Percentiles rank a stretch among this genome's conserved stretches.
These are phyloP conservation scores for Globisporangium spinosum DNA, from an alignment of 352 stramenopile genomes.

Conservation along the genomic window DNA sequence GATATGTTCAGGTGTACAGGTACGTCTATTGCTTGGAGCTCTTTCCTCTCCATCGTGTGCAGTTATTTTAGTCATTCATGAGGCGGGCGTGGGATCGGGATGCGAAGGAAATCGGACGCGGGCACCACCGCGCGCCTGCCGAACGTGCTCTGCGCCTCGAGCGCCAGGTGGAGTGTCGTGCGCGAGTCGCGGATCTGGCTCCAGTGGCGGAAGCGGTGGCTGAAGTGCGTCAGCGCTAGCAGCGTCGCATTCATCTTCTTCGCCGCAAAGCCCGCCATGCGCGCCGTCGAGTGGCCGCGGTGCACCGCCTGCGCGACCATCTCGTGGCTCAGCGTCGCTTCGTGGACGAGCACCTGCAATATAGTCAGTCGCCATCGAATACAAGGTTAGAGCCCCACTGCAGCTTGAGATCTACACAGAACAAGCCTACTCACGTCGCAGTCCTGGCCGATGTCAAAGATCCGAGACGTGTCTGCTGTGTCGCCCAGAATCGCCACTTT, in stretches of 20 bases:
- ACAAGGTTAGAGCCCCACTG: neutral
- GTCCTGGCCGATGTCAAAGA: constrained; percentile 74
- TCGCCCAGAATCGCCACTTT: constrained; percentile 82
- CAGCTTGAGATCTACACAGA: neutral
- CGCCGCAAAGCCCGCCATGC: constrained; percentile 73
- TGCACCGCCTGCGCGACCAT: constrained; percentile 68
- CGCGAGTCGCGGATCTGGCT: constrained; percentile 27
- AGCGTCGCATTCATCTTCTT: constrained; percentile 73
- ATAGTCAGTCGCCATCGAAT: neutral
- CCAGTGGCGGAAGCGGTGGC: constrained; percentile 78
- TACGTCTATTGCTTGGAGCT: neutral
- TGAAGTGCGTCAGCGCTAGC: constrained; percentile 84
- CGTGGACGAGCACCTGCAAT: constrained; percentile 77
- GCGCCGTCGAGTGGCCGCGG: constrained; percentile 75
- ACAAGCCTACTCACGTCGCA: constrained; percentile 53
- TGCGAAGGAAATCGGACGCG: constrained; percentile 76
- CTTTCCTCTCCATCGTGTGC: neutral
- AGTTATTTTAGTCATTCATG: constrained; percentile 16
- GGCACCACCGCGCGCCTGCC: constrained; percentile 57
- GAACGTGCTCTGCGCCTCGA: constrained; percentile 68
- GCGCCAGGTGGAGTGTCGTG: constrained; percentile 65
- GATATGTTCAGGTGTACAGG: neutral
- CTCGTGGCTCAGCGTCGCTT: constrained; percentile 74
- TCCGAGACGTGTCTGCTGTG: constrained; percentile 60
- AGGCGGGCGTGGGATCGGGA: constrained; percentile 55